A percentile compares a stretch with the other conserved stretches of the same genome.
These are phyloP conservation scores for Puccinia triticina DNA, from an alignment of 1,284 basidiomycete genomes.

Conservation along the genomic window DNA sequence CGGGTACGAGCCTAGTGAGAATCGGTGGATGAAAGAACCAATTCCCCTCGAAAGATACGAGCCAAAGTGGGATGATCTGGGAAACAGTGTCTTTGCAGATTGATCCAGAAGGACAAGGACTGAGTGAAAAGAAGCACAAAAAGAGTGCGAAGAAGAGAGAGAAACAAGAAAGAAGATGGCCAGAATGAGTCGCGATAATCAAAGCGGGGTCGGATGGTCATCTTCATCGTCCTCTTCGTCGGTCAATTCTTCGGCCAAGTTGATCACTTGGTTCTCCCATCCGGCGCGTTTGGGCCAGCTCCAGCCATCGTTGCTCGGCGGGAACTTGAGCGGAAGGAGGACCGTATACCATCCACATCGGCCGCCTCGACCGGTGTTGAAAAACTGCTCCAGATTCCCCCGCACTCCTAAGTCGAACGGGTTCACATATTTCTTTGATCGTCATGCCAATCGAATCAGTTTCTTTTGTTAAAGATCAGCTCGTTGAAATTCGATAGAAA, in stretches of 20 bases:
- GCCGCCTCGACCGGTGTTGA: slow-evolving; percentile 73
- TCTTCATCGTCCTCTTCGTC: slow-evolving; percentile 51
- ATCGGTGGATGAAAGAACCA: no score
- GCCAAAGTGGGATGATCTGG: no score
- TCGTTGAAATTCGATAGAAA: neutral
- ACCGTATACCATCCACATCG: slow-evolving; percentile 80
- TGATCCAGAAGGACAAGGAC: no score
- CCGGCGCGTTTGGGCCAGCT: slow-evolving; percentile 75
- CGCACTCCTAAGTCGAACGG: slow-evolving; percentile 81
- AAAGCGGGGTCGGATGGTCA: neutral
- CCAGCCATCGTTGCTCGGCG: slow-evolving; percentile 82
- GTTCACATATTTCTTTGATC: slow-evolving; percentile 70
- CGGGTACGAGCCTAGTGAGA: no score
- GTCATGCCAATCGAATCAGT: neutral
- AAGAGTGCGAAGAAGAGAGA: neutral
- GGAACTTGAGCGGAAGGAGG: slow-evolving; percentile 75
- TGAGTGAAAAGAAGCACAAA: no score
- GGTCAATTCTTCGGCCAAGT: slow-evolving; percentile 66
- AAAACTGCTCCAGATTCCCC: slow-evolving; percentile 79
- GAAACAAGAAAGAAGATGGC: neutral
- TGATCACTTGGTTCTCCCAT: slow-evolving; percentile 62
- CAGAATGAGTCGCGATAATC: neutral
- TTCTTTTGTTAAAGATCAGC: neutral
- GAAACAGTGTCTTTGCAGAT: no score
- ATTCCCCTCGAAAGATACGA: no score